A percentile compares a stretch with the other conserved stretches of the same genome.
Conservation (phyloP, 306 rosid species). For the Dalbergia oliveri region DNA sequence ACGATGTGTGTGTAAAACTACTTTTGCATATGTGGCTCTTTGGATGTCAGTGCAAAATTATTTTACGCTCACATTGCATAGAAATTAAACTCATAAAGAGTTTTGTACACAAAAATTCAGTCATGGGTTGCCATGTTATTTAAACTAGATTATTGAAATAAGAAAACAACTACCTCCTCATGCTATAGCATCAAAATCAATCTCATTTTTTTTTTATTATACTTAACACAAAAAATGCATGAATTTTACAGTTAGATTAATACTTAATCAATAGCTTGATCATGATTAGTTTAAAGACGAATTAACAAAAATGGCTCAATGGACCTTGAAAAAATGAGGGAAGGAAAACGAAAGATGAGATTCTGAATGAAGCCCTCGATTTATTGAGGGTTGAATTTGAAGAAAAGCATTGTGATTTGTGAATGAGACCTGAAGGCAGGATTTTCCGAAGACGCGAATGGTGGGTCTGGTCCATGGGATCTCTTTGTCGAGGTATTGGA, state of each 20-base stretch:
- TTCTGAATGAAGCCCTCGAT: neutral
- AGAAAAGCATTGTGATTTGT: neutral
- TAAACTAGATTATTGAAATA: too few relatives aligned
- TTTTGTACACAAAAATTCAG: too few relatives aligned
- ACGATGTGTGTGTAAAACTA: too few relatives aligned
- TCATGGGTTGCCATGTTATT: too few relatives aligned
- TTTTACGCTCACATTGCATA: too few relatives aligned
- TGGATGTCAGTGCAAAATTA: too few relatives aligned
- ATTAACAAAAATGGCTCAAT: neutral
- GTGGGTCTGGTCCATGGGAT: constrained; percentile 94
- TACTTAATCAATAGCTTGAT: neutral
- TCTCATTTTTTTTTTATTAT: neutral
- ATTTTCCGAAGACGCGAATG: constrained; percentile 80
- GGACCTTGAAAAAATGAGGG: neutral
- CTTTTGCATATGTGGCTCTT: too few relatives aligned
- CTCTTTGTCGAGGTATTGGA: constrained; percentile 67
- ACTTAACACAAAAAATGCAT: neutral
- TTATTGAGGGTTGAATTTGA: neutral
- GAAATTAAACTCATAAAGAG: too few relatives aligned
- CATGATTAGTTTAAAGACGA: neutral
- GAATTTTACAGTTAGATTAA: neutral
- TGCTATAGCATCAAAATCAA: neutral
- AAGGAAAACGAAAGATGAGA: constrained; percentile 16
- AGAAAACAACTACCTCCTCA: too few relatives aligned
- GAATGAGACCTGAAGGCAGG: constrained; percentile 68